Conservation (phyloP, 192 early-diverging fungal species). For the Mortierella hygrophila region DNA sequence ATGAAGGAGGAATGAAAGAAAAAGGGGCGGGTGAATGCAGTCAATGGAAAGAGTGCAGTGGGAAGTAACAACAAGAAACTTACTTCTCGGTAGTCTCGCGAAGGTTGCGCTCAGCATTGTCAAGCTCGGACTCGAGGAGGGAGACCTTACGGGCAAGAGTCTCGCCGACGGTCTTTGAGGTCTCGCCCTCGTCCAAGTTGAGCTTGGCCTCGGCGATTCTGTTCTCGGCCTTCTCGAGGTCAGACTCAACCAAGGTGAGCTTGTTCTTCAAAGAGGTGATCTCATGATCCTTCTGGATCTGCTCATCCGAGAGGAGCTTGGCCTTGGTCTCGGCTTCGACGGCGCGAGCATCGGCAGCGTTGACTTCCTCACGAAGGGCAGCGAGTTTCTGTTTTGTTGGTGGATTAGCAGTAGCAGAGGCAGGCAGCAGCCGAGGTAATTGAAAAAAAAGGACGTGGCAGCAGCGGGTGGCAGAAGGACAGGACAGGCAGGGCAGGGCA, state of each 20-base stretch:
- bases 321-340: conserved; percentile 48
- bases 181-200: conserved; percentile 58
- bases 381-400: conserved; percentile 55
- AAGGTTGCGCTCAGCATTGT: conserved; percentile 52
- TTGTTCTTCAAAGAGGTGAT: conserved; percentile 76
- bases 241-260: conserved; percentile 59
- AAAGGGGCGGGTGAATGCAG: background rate
- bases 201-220: conserved; percentile 56
- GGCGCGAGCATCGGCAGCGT: conserved; percentile 43
- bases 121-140: conserved; percentile 47
- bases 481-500: background rate
- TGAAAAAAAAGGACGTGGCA: too few relatives aligned
- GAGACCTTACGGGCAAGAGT: conserved; percentile 48
- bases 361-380: conserved; percentile 58
- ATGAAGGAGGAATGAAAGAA: background rate
- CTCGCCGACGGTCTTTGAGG: conserved; percentile 52
- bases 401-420: too few relatives aligned
- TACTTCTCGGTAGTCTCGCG: conserved; percentile 75
- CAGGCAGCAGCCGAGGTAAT: too few relatives aligned
- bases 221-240: conserved; percentile 67
- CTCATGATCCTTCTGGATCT: conserved; percentile 80
- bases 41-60: background rate
- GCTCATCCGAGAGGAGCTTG: conserved; percentile 72
- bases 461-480: background rate
- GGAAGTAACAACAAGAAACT: conserved; percentile 41